Evolutionary conservation across 2,329 filamentous ascomycete genomes (phyloP), one percentile per base, ranked within the genome.

Genomic region (Alternaria conjuncta): DNA sequence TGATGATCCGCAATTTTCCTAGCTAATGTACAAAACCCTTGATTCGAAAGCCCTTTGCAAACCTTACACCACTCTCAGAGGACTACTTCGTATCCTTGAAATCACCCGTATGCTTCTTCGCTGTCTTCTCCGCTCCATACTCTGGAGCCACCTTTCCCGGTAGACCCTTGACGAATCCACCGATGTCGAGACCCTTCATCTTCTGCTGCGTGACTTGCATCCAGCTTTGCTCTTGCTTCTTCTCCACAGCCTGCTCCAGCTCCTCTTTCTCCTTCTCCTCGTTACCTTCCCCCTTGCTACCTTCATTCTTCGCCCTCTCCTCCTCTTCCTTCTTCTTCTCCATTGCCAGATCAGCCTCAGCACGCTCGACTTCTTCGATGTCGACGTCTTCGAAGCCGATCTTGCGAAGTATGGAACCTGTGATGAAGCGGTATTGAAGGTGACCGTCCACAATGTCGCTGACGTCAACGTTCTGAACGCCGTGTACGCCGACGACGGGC

Each of bases 401-500:
- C 60, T 83, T 82, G 63, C 82, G 80, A 32, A 87, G 68, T n/a
- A 87, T 84, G 2, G 75, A 78, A 8, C 85, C 85, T 0, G 84
- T 84, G 5, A 86, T 78, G 67, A 83, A 85, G 18, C 84, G 77
- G 70, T 87, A 87, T 47, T 79, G 77, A 4, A 84, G 77, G 69
- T 87, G 85, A 0, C 85, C 85, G n/a, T 78, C 79, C 0, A 87
- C 83, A 2, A 84, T 74, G 23, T 84, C 82, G 12, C 80, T 84
- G 21, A 86, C 83, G 65, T 87, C 85, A 13, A 87, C 82, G 32
- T 86, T 88, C 60, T 86, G 82, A 0, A 96, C 85, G 3, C 90
- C 90, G 6, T 87, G 85, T 15, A 94, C 87, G 9, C 85, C 86
- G 61, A 88, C 81, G 23, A 96, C 87, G 30, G 88, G 85, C 76